Evolutionary conservation across 768 basidiomycete genomes (phyloP).

Genomic region (Hemileccinum rubropunctum): DNA sequence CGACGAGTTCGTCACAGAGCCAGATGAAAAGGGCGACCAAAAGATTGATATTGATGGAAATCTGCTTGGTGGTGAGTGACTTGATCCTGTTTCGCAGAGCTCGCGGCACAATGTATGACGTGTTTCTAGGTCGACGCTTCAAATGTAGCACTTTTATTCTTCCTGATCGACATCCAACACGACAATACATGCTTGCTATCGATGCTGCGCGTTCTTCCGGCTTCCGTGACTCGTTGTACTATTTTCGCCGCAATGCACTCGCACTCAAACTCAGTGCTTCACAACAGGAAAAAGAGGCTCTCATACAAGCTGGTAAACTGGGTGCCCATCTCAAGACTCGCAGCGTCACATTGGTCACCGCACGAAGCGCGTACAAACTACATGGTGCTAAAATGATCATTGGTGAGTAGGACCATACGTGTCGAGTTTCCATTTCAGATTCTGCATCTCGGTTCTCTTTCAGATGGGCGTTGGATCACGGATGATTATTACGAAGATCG

Average conservation of each 20-base stretch:
- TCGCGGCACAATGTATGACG: neutral
- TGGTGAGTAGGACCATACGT: conserved; percentile 45
- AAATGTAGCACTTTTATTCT: conserved; percentile 89
- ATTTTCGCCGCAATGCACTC: conserved; percentile 88
- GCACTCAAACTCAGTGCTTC: conserved; percentile 90
- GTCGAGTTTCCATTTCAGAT: neutral
- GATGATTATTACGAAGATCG: conserved; percentile 98
- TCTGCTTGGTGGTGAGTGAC: conserved; percentile 71
- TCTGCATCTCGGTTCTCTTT: neutral
- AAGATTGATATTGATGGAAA: conserved; percentile 89
- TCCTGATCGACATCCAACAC: conserved; percentile 78
- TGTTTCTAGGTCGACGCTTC: conserved; percentile 69
- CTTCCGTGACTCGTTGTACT: conserved; percentile 96
- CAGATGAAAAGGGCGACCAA: conserved; percentile 83
- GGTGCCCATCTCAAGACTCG: conserved; percentile 86
- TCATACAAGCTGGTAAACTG: conserved; percentile 86
- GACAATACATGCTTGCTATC: conserved; percentile 93
- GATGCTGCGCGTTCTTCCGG: conserved; percentile 96
- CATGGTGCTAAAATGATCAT: conserved; percentile 90
- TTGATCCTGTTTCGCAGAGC: neutral
- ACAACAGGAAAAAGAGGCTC: conserved; percentile 86
- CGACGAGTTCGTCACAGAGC: conserved; percentile 83
- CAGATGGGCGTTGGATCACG: conserved; percentile 88
- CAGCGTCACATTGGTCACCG: conserved; percentile 91
- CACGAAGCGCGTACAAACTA: conserved; percentile 89